Evolutionary conservation across 345 rosid genomes (phyloP).

Genomic region (Limnanthes douglasii): DNA sequence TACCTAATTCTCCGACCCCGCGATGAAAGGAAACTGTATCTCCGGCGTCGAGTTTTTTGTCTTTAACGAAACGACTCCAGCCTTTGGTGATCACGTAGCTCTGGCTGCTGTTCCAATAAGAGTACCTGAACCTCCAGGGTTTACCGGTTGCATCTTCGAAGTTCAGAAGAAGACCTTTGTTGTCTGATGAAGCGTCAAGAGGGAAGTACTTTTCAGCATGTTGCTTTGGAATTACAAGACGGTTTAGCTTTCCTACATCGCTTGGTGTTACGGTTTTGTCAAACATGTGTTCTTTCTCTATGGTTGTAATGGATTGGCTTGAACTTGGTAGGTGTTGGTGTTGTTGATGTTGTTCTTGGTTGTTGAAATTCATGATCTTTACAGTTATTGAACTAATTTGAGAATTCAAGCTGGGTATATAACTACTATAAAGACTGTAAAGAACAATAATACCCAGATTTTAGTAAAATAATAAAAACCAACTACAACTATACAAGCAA

Average conservation of each 20-base stretch:
- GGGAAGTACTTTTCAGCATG: conserved; percentile 88
- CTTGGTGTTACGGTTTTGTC: conserved; percentile 82
- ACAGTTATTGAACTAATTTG: too few species aligned
- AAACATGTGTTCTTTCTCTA: conserved; percentile 62
- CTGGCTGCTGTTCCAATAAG: conserved; percentile 71
- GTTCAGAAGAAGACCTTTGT: conserved; percentile 54
- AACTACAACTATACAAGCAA: too few species aligned
- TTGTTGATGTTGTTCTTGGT: conserved; percentile 7
- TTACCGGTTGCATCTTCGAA: conserved; percentile 59
- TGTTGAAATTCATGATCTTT: conserved; percentile 10
- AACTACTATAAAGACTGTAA: too few species aligned
- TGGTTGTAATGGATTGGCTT: conserved; percentile 7
- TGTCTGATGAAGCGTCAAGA: conserved; percentile 49
- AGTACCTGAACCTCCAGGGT: conserved; percentile 57
- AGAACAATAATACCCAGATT: too few species aligned
- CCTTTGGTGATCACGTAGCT: conserved; percentile 83
- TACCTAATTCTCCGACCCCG: conserved; percentile 34
- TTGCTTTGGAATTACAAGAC: conserved; percentile 71
- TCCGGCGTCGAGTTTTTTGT: conserved; percentile 65
- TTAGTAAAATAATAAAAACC: too few species aligned
- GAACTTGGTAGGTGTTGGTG: too few species aligned
- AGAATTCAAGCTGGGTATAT: too few species aligned
- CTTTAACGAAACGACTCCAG: conserved; percentile 77
- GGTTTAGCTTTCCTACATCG: conserved; percentile 71
- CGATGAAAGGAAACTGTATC: conserved; percentile 63